These are phyloP conservation scores for Globisporangium echinulatum DNA, from an alignment of 352 stramenopile species.

Conservation along the genomic window DNA sequence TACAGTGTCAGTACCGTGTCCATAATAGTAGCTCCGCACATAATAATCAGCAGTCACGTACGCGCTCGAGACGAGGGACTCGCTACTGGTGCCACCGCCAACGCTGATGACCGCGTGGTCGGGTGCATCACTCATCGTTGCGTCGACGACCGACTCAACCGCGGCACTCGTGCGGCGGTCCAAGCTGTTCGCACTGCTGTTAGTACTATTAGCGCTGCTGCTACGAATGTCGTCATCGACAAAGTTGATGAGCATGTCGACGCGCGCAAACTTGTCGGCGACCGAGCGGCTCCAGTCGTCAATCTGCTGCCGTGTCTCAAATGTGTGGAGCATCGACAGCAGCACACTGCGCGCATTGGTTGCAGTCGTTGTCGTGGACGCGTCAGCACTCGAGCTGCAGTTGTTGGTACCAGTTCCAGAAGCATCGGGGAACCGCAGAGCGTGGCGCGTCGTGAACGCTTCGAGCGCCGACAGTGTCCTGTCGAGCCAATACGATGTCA, in stretches of 20 bases:
- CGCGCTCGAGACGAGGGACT: slow-evolving; percentile 4
- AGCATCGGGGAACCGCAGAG: slow-evolving; percentile 39
- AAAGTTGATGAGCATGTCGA: slow-evolving; percentile 72
- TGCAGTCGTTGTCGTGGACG: not conserved
- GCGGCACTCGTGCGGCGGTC: not conserved
- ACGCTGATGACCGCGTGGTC: too few species aligned
- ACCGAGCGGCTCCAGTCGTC: slow-evolving; percentile 54
- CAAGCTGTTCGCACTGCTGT: slow-evolving; percentile 2
- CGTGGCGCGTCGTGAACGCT: slow-evolving; percentile 46
- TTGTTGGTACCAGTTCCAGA: too few species aligned
- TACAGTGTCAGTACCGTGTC: not conserved
- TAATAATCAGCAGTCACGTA: slow-evolving; percentile 2
- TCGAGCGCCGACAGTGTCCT: slow-evolving; percentile 40
- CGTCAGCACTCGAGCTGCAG: slow-evolving; percentile 1
- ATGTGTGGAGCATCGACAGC: slow-evolving; percentile 41
- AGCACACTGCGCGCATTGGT: slow-evolving; percentile 43
- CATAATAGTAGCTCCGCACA: too few species aligned
- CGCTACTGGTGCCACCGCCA: not conserved
- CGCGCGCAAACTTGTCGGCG: slow-evolving; percentile 44
- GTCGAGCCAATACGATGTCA: not conserved
- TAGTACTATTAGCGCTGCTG: slow-evolving; percentile 1
- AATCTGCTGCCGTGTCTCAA: slow-evolving; percentile 41
- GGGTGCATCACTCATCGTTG: not conserved
- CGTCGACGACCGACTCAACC: slow-evolving; percentile 6
- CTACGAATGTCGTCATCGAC: slow-evolving; percentile 17